Conservation (phyloP, 106 monocot genomes). For the Phalaenopsis aphrodite region DNA sequence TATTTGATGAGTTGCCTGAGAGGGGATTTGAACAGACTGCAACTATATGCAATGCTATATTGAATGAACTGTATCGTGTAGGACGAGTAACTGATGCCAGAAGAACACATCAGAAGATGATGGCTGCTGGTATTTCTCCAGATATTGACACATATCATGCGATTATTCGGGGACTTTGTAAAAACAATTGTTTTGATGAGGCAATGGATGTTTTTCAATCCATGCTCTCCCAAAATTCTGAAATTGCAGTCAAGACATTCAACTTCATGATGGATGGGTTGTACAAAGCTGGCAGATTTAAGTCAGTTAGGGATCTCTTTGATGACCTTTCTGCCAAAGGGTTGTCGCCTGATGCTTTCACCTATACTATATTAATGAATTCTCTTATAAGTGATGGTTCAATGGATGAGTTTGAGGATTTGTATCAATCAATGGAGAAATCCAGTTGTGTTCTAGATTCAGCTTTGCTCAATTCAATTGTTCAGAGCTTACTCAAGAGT, state of each 20-base stretch:
- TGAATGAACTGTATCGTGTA: slow-evolving; percentile 10
- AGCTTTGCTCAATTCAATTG: slow-evolving; percentile 11
- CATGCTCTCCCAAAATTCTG: neutral
- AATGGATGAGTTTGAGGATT: slow-evolving; percentile 9
- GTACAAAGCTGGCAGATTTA: slow-evolving; percentile 11
- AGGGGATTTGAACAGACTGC: slow-evolving; percentile 5
- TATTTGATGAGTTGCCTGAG: slow-evolving; percentile 7
- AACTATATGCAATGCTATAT: slow-evolving; percentile 9
- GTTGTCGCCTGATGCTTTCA: slow-evolving; percentile 14
- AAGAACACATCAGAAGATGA: slow-evolving; percentile 10
- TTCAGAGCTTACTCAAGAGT: slow-evolving; percentile 16
- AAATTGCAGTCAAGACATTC: slow-evolving; percentile 2
- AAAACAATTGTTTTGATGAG: slow-evolving; percentile 16
- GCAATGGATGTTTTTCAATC: slow-evolving; percentile 11
- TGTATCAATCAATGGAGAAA: slow-evolving; percentile 13
- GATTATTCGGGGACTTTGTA: slow-evolving; percentile 19
- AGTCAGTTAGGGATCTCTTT: slow-evolving; percentile 16
- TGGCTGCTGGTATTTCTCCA: slow-evolving; percentile 1
- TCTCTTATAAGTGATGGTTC: slow-evolving; percentile 20
- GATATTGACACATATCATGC: slow-evolving; percentile 9
- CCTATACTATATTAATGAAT: slow-evolving; percentile 15
- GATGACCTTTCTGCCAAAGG: slow-evolving; percentile 3
- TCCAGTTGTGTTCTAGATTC: slow-evolving; percentile 8
- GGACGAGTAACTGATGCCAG: slow-evolving; percentile 12
- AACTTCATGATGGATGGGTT: slow-evolving; percentile 16